Conservation (phyloP, 805 yeast genomes). For the Candida tammaniensis region DNA sequence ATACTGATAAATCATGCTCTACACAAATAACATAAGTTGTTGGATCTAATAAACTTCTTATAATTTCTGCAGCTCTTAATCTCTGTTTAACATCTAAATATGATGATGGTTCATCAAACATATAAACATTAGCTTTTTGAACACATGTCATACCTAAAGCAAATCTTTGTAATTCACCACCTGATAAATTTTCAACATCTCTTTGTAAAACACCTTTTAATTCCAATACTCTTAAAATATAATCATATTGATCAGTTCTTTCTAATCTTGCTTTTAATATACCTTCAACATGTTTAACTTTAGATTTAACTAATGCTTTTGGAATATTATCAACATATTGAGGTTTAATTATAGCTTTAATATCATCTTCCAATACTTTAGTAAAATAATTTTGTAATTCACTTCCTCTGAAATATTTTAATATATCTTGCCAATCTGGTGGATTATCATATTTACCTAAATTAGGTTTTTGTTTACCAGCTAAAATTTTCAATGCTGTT, state of each 20-base stretch:
- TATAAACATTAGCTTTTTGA: conserved; percentile 91
- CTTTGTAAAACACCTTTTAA: conserved; percentile 73
- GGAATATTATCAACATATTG: conserved; percentile 98
- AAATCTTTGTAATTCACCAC: conserved; percentile 98
- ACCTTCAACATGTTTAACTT: conserved; percentile 81
- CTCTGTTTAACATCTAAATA: conserved; percentile 98
- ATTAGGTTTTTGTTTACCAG: conserved; percentile 97
- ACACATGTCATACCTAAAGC: conserved; percentile 98
- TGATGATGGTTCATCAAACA: conserved; percentile 99
- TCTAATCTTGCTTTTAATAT: conserved; percentile 75
- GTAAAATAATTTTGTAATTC: conserved; percentile 96
- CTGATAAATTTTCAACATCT: conserved; percentile 86
- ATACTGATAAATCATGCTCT: conserved; percentile 97
- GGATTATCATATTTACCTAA: conserved; percentile 93
- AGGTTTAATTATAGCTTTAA: conserved; percentile 97
- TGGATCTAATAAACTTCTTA: conserved; percentile 77
- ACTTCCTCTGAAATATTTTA: conserved; percentile 90
- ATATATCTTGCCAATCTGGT: conserved; percentile 95
- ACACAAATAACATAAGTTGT: conserved; percentile 90
- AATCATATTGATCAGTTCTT: conserved; percentile 63
- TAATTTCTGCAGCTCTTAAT: conserved; percentile 93
- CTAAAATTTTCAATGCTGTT: conserved; percentile 92
- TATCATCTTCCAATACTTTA: conserved; percentile 87
- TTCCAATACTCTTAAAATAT: conserved; percentile 69
- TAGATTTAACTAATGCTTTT: conserved; percentile 86